These are phyloP conservation scores for Exophiala bonariae DNA, from an alignment of 2,329 filamentous ascomycete genomes.

Conservation along the genomic window DNA sequence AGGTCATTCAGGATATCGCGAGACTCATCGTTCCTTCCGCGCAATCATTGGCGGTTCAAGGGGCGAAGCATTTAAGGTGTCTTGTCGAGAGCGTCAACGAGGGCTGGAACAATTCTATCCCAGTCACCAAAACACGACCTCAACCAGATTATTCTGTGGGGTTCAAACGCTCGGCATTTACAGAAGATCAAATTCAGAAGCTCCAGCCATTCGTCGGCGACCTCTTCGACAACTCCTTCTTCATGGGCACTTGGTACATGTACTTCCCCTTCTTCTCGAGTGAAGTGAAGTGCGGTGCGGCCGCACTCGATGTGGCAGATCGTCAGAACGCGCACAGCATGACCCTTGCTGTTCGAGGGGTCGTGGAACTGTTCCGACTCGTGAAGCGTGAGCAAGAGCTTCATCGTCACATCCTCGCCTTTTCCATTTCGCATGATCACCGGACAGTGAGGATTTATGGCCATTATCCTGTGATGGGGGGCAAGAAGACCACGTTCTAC, in stretches of 20 bases:
- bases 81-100: constrained; percentile 38
- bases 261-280: constrained; percentile 32
- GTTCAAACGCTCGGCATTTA: constrained; percentile 37
- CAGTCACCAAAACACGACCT: constrained; percentile 31
- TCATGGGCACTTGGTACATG: constrained; percentile 26
- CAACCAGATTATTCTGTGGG: constrained; percentile 41
- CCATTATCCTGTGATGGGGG: constrained; percentile 27
- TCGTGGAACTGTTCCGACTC: constrained; percentile 41
- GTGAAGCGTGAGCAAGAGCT: constrained; percentile 28
- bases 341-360: constrained; percentile 37
- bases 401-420: constrained; percentile 22
- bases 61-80: constrained; percentile 27
- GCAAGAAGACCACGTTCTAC: no score
- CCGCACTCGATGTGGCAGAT: constrained; percentile 31
- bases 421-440: constrained; percentile 24
- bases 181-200: constrained; percentile 35
- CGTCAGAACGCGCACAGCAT: constrained; percentile 34
- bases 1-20: constrained; percentile 38
- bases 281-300: constrained; percentile 29
- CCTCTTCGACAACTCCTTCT: constrained; percentile 23
- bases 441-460: constrained; percentile 28
- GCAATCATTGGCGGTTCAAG: constrained; percentile 30
- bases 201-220: constrained; percentile 31
- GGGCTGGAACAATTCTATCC: constrained; percentile 33
- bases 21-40: constrained; percentile 39